Evolutionary conservation across 768 basidiomycete species (phyloP).

Genomic region (Cystofilobasidium capitatum): DNA sequence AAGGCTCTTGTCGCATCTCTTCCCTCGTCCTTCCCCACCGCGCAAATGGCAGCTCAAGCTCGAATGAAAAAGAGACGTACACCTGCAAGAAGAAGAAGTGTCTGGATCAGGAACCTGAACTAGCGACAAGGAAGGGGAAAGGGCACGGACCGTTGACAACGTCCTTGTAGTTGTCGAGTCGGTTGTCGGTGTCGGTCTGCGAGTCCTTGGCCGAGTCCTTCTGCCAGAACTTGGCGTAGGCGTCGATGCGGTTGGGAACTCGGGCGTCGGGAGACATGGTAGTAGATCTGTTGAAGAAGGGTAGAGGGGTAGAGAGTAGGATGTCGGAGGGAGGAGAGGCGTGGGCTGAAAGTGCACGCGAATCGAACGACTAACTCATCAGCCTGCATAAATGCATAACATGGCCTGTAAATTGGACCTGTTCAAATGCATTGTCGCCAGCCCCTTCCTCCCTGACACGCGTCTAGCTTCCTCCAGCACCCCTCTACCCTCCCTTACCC

Average conservation of each 20-base stretch:
- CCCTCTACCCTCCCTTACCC: neutral
- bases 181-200: constrained; percentile 55
- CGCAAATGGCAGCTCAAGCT: neutral
- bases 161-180: constrained; percentile 74
- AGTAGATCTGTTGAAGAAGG: neutral
- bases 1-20: no score
- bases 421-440: no score
- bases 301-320: neutral
- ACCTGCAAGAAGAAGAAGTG: neutral
- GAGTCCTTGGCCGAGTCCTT: constrained; percentile 64
- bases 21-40: no score
- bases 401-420: no score
- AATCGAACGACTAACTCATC: neutral
- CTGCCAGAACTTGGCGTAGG: constrained; percentile 85
- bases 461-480: no score
- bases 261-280: constrained; percentile 29
- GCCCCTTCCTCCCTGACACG: no score
- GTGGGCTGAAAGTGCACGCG: constrained; percentile 51
- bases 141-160: constrained; percentile 71
- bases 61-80: neutral
- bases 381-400: no score
- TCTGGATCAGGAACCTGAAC: neutral
- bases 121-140: neutral
- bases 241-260: constrained; percentile 19
- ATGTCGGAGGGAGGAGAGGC: neutral